Evolutionary conservation across 192 early-diverging fungal species (phyloP), one percentile per base, ranked within the genome.

Genomic region (Kickxella alabastrina): DNA sequence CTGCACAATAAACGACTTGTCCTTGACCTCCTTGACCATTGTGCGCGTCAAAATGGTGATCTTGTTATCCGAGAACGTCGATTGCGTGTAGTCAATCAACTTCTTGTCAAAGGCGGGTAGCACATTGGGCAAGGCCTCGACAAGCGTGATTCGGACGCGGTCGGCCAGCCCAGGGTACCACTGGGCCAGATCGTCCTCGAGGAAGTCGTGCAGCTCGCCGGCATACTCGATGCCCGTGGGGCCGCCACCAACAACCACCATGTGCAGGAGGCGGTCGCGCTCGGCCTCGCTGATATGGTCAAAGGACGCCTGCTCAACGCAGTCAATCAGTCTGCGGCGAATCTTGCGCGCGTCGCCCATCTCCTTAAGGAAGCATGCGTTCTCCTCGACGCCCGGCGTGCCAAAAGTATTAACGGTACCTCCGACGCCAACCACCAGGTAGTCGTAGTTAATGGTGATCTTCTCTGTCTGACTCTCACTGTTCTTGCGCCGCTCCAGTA

Each of bases 201-300:
- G 79, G 50, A 95, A 87, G 65, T 95, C 92, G 55, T 83, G 83
- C 55, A 92, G 61, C 60, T 89, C 87, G 17, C 79, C 82, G 13
- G 84, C 82, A 37, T 82, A 86, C 59, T 88, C 86, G 21, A 87
- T 74, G 17, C 87, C 85, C 1, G 92, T 94, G 10, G 92, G 90
- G 1, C 92, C 92, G 32, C 91, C 92, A 10, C 92, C 92, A 7
- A 92, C 88, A 3, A 92, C 82, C 1, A 84, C 90, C 60, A 95
- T 89, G 55, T 92, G 89, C 43, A 95, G 55, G 41, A 85, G 51
- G 3, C 79, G 69, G 24, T 77, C 68, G 53, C 80, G 77, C 63
- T 91, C 83, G 45, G 85, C 68, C 4, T 81, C 76, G 0, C 83
- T 79, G 6, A 83, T 50, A 15, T 76, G 73, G 49, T 81, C 83